Evolutionary conservation across 805 yeast genomes (phyloP).

Genomic region (Torulaspora franciscae): DNA sequence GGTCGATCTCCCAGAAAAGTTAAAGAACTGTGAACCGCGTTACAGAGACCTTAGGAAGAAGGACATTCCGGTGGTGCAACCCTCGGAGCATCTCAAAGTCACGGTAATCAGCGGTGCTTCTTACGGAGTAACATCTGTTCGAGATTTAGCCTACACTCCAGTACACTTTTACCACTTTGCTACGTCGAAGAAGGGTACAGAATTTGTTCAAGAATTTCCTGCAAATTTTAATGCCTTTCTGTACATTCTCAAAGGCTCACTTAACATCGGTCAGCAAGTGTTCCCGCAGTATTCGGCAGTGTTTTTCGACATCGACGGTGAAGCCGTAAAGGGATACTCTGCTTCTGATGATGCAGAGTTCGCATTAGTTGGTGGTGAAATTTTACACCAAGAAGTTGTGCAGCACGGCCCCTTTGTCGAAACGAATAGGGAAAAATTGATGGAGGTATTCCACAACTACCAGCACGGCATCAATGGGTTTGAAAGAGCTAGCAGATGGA

Average conservation of each 20-base stretch:
- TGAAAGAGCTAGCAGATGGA: constrained; percentile 61
- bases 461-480: constrained; percentile 66
- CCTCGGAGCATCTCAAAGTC: constrained; percentile 57
- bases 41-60: constrained; percentile 68
- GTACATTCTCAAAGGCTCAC: constrained; percentile 59
- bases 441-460: constrained; percentile 67
- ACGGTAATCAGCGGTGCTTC: constrained; percentile 70
- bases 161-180: constrained; percentile 65
- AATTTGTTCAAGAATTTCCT: constrained; percentile 56
- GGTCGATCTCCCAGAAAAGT: constrained; percentile 71
- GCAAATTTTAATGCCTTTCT: constrained; percentile 61
- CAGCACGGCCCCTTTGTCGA: constrained; percentile 94
- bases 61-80: constrained; percentile 67
- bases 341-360: constrained; percentile 50
- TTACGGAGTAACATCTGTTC: constrained; percentile 67
- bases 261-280: constrained; percentile 43
- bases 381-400: constrained; percentile 66
- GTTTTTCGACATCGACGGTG: constrained; percentile 70
- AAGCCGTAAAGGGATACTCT: constrained; percentile 50
- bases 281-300: constrained; percentile 47
- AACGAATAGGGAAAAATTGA: constrained; percentile 57
- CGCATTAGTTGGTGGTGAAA: constrained; percentile 71
- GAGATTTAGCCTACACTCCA: constrained; percentile 79
- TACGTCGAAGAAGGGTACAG: constrained; percentile 57
- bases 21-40: constrained; percentile 63